Evolutionary conservation across 805 yeast genomes (phyloP), one percentile per base, ranked within the genome.

Genomic region (Maudiozyma pseudohumilis): DNA sequence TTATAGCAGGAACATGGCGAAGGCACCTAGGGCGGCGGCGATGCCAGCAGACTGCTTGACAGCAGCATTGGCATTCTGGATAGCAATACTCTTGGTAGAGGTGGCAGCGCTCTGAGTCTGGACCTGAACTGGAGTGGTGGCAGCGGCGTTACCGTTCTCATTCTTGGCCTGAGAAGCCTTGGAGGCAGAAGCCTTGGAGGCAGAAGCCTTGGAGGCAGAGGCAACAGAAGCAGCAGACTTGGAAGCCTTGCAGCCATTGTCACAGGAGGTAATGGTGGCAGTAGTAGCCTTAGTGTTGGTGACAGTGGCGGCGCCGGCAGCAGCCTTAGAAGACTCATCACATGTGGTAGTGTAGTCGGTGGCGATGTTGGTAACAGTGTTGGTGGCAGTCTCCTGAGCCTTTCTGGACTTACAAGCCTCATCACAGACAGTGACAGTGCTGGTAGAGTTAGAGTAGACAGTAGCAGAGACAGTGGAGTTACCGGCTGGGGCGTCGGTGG

Each of bases 11-110:
- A 41, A 34, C 33, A 41, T 29, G 13, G 43, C 43, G 24, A 21
- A 38, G 20, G 43, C 45, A 23, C 41, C 47, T 22, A 43, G 25
- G 26, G 37, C 17, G 36, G 36, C 44, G 38, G 40, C 37, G n/a
- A 43, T 9, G 21, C 40, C 41, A 22, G 37, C 38, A 20, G 27
- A 32, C 19, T n/a, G 35, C 35, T 39, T 41, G 10, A 30, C 23
- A 18, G 45, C 47, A 34, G 32, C 42, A 26, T 43, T 43, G 23
- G 32, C 39, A n/a, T 42, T 35, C 41, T 43, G 47, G 21, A 38
- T 20, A 9, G 25, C 25, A 17, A 42, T 31, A n/a, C 32, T 20
- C 4, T 35, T 26, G 13, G 42, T 37, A 17, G 42, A 23, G 12
- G 40, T 22, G 18, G 27, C 15, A 19, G 38, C 11, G n/a, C n/a